A percentile compares a stretch with the other conserved stretches of the same genome.
Conservation (phyloP, 768 basidiomycete species). For the Terana coerulea region DNA sequence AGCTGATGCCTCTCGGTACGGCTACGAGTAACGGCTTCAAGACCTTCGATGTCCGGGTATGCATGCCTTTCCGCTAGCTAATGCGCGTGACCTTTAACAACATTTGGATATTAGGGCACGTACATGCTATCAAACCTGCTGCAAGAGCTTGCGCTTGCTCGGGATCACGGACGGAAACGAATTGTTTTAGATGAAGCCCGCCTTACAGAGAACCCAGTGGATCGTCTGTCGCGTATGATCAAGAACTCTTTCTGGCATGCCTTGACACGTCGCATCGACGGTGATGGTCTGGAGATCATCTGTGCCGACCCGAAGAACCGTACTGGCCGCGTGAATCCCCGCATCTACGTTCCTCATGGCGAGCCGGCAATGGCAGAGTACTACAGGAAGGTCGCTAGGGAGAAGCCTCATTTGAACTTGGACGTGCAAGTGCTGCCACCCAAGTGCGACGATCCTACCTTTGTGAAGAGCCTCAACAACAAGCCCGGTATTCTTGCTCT, state of each 20-base stretch:
- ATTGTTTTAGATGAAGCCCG: constrained; percentile 99
- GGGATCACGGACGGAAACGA: constrained; percentile 91
- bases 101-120: constrained; percentile 61
- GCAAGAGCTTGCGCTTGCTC: constrained; percentile 96
- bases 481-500: constrained; percentile 93
- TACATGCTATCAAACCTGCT: constrained; percentile 99
- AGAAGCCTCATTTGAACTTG: constrained; percentile 92
- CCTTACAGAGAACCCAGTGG: constrained; percentile 95
- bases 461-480: constrained; percentile 89
- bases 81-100: background rate
- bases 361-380: constrained; percentile 95
- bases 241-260: constrained; percentile 98
- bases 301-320: constrained; percentile 98
- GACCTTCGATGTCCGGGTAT: constrained; percentile 89
- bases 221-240: constrained; percentile 96
- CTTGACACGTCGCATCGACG: constrained; percentile 93
- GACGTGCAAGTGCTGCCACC: constrained; percentile 88
- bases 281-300: constrained; percentile 95
- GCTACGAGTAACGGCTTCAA: constrained; percentile 98
- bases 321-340: constrained; percentile 81
- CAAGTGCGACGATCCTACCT: constrained; percentile 82
- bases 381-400: constrained; percentile 84
- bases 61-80: constrained; percentile 19
- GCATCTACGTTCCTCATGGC: constrained; percentile 92
- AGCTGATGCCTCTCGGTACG: constrained; percentile 93